Conservation (phyloP, 75 land plant species). For the Adiantum capillusveneris region DNA sequence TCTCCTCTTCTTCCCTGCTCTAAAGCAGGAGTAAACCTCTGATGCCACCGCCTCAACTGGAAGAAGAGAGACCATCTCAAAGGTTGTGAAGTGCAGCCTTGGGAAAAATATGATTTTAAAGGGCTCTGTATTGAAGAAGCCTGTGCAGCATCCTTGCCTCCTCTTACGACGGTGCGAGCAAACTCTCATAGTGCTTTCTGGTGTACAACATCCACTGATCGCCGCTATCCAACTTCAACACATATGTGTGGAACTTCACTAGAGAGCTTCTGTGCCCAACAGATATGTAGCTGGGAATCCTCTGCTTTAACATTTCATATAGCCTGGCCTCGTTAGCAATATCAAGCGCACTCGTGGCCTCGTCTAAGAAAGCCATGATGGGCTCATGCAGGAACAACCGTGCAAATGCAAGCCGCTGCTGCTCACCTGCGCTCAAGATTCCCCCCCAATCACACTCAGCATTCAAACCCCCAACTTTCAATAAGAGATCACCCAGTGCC, state of each 20-base stretch:
- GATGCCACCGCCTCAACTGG: background rate
- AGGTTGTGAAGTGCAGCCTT: no score
- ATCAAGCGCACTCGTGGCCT: slow-evolving; percentile 49
- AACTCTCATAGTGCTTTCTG: slow-evolving; percentile 22
- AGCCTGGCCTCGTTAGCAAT: slow-evolving; percentile 27
- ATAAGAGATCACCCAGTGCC: slow-evolving; percentile 20
- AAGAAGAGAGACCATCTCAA: background rate
- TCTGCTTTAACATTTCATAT: slow-evolving; percentile 18
- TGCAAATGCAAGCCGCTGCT: slow-evolving; percentile 43
- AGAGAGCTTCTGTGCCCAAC: slow-evolving; percentile 43
- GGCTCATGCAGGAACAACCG: slow-evolving; percentile 38
- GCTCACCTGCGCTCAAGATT: slow-evolving; percentile 36
- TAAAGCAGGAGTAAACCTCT: no score
- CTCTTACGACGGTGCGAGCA: background rate
- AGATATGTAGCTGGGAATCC: slow-evolving; percentile 27
- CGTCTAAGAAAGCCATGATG: slow-evolving; percentile 36
- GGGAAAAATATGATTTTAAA: background rate
- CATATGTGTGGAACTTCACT: slow-evolving; percentile 34
- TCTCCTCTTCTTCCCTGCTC: no score
- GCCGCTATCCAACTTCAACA: slow-evolving; percentile 28
- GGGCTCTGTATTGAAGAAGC: no score
- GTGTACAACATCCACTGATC: slow-evolving; percentile 24
- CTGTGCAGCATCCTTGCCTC: no score
- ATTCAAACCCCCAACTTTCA: slow-evolving; percentile 26
- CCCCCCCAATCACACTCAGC: slow-evolving; percentile 39